Evolutionary conservation across 2,329 filamentous ascomycete species (phyloP).

Genomic region (Ophiostoma ulmi): DNA sequence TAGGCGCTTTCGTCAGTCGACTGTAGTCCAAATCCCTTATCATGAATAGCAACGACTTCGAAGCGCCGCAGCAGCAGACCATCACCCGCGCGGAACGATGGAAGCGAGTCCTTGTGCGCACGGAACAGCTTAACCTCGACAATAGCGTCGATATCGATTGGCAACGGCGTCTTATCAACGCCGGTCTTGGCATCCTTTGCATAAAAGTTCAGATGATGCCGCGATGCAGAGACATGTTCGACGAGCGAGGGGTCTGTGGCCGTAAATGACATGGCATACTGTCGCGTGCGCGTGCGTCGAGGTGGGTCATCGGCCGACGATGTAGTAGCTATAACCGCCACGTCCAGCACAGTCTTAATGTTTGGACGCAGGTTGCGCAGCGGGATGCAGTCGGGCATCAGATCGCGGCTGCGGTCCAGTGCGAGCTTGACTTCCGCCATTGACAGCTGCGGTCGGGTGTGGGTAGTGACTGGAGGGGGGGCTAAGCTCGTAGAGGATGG

Average conservation of each 20-base stretch:
- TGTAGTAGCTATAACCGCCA: conserved; percentile 51
- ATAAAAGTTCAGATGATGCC: conserved; percentile 31
- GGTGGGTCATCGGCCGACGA: conserved; percentile 37
- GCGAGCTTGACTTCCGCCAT: conserved; percentile 42
- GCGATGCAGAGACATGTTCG: conserved; percentile 19
- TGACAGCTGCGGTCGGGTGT: conserved; percentile 4
- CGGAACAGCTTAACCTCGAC: conserved; percentile 55
- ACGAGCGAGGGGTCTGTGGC: conserved; percentile 46
- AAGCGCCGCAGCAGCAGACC: conserved; percentile 55
- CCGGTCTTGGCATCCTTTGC: conserved; percentile 29
- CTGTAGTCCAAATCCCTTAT: conserved; percentile 52
- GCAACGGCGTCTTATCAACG: background rate
- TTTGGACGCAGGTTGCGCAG: conserved; percentile 50
- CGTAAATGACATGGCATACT: conserved; percentile 56
- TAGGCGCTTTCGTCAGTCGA: conserved; percentile 55
- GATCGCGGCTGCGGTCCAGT: conserved; percentile 44
- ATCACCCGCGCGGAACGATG: conserved; percentile 52
- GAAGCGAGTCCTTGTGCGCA: conserved; percentile 53
- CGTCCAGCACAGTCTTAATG: conserved; percentile 46
- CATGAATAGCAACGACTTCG: conserved; percentile 48
- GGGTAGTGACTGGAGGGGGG: background rate
- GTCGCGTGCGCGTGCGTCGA: conserved; percentile 51
- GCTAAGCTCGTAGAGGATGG: background rate
- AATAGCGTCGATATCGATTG: conserved; percentile 42
- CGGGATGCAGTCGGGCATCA: conserved; percentile 48